Evolutionary conservation across 2,329 filamentous ascomycete genomes (phyloP), one percentile per base, ranked within the genome.

Genomic region (Diplodia seriata): DNA sequence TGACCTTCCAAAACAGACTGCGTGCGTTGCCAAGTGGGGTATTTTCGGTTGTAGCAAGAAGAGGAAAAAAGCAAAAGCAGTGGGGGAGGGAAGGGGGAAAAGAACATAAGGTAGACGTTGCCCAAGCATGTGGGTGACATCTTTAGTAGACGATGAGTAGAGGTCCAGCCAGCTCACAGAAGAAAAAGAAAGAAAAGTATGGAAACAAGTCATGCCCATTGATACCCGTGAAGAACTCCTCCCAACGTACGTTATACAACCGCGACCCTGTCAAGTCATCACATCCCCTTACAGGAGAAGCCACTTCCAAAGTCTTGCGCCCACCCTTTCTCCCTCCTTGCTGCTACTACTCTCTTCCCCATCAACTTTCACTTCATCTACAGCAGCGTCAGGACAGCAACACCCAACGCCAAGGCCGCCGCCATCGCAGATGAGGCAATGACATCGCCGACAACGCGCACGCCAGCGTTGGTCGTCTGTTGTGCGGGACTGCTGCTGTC

Each of bases 401-500:
- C 57, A 4, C 40, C 40, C 15, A 62, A 29, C 26, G 57, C 57
- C 26, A 62, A 18, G 15, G 33, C 15, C 23, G 40, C 56, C 14
- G 57, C 40, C 26, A 20, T 14, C 8, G 43, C 18, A n/a, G 43
- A 47, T n/a, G 43, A 47, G 6, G 43, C 9, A 8, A n/a, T 4
- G 57, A n/a, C 29, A 26, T 29, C 23, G 57, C 40, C 40, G 14
- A 33, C 26, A 3, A 50, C 9, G 38, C 57, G 57, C 7, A 23
- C 26, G n/a, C 57, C 57, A 26, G 40, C 57, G 57, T 62, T 62
- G 43, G 57, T 62, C 15, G 40, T 62, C 57, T 62, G 57, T 26
- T 62, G 57, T 26, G 40, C 57, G 15, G 57, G 40, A 4, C 14
- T 23, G 15, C n/a, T 20, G 57, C 23, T 49, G 57, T 49, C 40